These are phyloP conservation scores for Cordyceps cicadae DNA, from an alignment of 2,329 filamentous ascomycete genomes.

Conservation along the genomic window DNA sequence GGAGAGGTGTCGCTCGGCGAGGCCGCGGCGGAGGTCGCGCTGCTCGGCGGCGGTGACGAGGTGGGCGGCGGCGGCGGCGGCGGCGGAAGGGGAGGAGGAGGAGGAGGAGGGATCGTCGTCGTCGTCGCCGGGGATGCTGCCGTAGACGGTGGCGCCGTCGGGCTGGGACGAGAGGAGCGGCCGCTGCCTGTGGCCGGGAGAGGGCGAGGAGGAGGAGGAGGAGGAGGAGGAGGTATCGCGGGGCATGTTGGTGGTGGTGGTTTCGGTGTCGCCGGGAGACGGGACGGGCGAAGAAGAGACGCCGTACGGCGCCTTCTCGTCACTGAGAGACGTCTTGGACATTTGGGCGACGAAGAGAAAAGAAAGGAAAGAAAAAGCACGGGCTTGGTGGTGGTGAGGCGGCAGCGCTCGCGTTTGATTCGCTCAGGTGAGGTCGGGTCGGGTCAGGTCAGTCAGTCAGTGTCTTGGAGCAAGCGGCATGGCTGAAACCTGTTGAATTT, in stretches of 20 bases:
- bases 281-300: background rate
- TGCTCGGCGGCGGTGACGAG: conserved; percentile 41
- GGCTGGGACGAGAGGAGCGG: background rate
- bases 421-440: background rate
- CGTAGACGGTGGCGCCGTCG: background rate
- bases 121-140: background rate
- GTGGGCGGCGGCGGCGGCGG: conserved; percentile 24
- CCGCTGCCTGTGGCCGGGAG: background rate
- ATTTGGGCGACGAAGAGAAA: background rate
- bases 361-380: too few relatives aligned
- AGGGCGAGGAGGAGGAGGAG: background rate
- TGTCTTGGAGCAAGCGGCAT: background rate
- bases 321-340: background rate
- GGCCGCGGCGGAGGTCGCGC: conserved; percentile 38
- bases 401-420: background rate
- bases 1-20: conserved; percentile 45
- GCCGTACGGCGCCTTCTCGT: background rate
- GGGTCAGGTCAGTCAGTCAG: too few relatives aligned
- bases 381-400: background rate
- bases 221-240: background rate
- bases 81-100: too few relatives aligned
- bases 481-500: background rate
- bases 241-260: background rate
- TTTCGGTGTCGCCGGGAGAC: background rate
- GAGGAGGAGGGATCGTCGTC: background rate